Percentiles rank a stretch among this genome's conserved stretches.
Evolutionary conservation across 345 rosid species (phyloP).

Genomic region (Citrus unshiu): DNA sequence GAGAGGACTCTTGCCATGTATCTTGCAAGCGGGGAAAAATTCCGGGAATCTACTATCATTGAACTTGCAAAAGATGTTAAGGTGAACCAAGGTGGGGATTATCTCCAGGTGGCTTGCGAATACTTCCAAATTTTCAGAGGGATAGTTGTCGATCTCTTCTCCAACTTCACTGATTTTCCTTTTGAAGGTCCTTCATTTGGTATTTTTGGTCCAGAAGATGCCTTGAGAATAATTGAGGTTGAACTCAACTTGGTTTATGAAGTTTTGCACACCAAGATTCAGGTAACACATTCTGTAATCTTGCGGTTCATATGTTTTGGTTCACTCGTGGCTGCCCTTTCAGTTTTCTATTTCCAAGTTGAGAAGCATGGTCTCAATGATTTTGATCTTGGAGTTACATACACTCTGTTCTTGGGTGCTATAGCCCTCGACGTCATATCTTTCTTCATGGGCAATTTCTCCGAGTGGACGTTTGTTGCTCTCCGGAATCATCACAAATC

Average conservation of each 20-base stretch:
- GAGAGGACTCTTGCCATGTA: slow-evolving; percentile 35
- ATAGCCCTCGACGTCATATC: slow-evolving; percentile 44
- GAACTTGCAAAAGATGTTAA: no score
- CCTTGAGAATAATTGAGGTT: slow-evolving; percentile 38
- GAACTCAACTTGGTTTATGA: slow-evolving; percentile 70
- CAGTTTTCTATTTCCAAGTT: slow-evolving; percentile 26
- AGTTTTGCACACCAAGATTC: slow-evolving; percentile 49
- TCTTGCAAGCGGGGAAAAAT: no score
- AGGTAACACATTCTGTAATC: slow-evolving; percentile 35
- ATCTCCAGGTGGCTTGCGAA: no score
- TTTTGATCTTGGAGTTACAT: slow-evolving; percentile 50
- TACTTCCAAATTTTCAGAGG: no score
- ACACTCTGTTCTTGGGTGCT: slow-evolving; percentile 43
- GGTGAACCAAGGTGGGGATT: no score
- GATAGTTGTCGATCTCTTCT: no score
- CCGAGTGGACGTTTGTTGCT: slow-evolving; percentile 51
- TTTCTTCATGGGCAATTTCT: slow-evolving; percentile 41
- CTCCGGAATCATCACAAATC: slow-evolving; percentile 16
- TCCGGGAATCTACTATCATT: no score
- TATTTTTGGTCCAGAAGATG: no score
- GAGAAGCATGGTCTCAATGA: slow-evolving; percentile 25
- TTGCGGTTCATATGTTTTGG: slow-evolving; percentile 28
- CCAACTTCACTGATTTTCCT: no score
- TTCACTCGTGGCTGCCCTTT: slow-evolving; percentile 29
- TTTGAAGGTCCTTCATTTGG: no score